Conservation (phyloP, 1,284 basidiomycete genomes). For the Fomitiporia mediterranea region DNA sequence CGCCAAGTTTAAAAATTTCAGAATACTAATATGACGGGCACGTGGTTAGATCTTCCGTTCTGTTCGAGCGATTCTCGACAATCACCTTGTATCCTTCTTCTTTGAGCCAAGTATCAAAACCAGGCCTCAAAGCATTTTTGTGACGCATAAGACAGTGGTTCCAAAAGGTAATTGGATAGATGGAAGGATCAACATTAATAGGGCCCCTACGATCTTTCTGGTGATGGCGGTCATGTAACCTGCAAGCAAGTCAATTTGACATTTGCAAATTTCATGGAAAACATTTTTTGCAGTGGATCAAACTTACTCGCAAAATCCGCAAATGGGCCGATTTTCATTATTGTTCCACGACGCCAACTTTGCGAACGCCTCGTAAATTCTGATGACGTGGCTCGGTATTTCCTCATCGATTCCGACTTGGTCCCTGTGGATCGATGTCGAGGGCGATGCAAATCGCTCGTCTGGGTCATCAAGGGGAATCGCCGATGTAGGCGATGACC, state of each 20-base stretch:
- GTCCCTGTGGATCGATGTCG: not conserved
- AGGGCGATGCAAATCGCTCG: not conserved
- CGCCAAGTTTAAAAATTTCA: not conserved
- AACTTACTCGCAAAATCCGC: slow-evolving; percentile 16
- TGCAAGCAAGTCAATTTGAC: not conserved
- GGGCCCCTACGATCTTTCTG: not conserved
- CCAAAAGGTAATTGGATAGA: slow-evolving; percentile 8
- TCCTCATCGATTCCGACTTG: not conserved
- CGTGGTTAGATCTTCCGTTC: not conserved
- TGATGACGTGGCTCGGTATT: not conserved
- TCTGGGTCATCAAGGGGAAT: not conserved
- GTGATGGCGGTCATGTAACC: not conserved
- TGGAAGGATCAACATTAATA: slow-evolving; percentile 4
- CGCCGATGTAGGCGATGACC: not conserved
- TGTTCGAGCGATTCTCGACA: not conserved
- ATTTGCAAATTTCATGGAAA: no score
- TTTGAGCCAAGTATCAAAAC: slow-evolving; percentile 6
- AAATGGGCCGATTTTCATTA: not conserved
- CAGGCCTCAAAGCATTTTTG: slow-evolving; percentile 7
- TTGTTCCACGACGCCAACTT: slow-evolving; percentile 10
- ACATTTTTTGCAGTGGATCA: no score
- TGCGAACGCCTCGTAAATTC: not conserved
- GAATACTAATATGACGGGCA: not conserved
- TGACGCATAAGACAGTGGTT: slow-evolving; percentile 11
- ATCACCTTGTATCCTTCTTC: not conserved